Percentiles rank a stretch among this genome's conserved stretches.
Conservation (phyloP, 495 filamentous ascomycete species). For the Lasiosphaeriaceae sp. region DNA sequence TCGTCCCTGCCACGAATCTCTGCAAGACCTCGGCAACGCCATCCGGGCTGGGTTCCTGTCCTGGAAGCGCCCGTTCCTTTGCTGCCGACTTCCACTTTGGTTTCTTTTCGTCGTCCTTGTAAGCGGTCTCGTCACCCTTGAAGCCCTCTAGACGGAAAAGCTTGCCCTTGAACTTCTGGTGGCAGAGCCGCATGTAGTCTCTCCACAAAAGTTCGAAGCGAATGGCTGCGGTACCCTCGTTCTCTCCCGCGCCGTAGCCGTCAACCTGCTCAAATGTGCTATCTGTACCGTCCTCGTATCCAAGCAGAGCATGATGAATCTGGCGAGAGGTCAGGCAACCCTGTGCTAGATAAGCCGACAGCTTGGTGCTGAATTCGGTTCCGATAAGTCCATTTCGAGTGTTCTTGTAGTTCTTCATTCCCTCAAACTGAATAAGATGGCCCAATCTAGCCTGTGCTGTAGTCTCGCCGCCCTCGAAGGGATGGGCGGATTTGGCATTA, state of each 20-base stretch:
- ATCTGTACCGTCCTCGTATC: constrained; percentile 59
- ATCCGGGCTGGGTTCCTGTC: constrained; percentile 28
- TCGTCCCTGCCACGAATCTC: constrained; percentile 58
- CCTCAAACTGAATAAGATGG: constrained; percentile 56
- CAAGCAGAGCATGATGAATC: constrained; percentile 56
- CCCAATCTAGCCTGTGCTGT: constrained; percentile 49
- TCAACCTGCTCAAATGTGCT: constrained; percentile 24
- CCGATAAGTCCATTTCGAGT: constrained; percentile 67
- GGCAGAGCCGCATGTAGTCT: constrained; percentile 71
- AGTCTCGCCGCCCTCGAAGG: constrained; percentile 64
- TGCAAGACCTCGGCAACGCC: constrained; percentile 35
- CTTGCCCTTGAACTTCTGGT: constrained; percentile 56
- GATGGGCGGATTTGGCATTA: constrained; percentile 52
- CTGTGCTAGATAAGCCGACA: constrained; percentile 64
- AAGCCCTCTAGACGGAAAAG: constrained; percentile 61
- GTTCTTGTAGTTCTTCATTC: constrained; percentile 56
- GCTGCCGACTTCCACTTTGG: constrained; percentile 36
- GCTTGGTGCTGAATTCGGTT: constrained; percentile 63
- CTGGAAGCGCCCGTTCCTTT: constrained; percentile 11
- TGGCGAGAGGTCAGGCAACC: constrained; percentile 66
- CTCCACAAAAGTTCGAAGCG: constrained; percentile 72
- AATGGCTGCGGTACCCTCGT: constrained; percentile 60
- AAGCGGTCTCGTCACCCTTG: constrained; percentile 35
- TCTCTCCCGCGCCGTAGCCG: constrained; percentile 62
- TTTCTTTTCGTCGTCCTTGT: constrained; percentile 17